Base-by-base conservation (phyloP, 768 basidiomycete genomes). In the Neoboletus brunneissimus region DNA sequence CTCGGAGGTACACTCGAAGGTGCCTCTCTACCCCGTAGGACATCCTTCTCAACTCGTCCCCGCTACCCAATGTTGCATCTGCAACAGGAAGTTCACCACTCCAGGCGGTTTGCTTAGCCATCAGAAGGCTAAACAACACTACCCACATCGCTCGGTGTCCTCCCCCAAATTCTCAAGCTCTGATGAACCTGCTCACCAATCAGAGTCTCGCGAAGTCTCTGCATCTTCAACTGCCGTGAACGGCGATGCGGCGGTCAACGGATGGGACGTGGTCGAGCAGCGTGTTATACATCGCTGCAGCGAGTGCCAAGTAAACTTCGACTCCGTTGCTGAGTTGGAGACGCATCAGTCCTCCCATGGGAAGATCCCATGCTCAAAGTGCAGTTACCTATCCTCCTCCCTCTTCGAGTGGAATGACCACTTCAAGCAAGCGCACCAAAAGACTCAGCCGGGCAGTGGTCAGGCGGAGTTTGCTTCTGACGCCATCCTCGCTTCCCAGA, bases 381-480 rank as follows among this genome's bases (percentile, higher is more conserved):
- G 68, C 54, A 45, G 20, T 42, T n/a, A 55, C 46, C 12, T 55
- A 4, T 69, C 40, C 18, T 48, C 62, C 42, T 64, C 68, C 25
- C 64, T 69, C 29, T 0, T 63, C 15, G 68, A 69, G 38, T 70
- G 68, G 68, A 70, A 70, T 32, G 18, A 51, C 29, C 68, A 69
- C 42, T 68, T 68, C 54, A 67, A 64, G 42, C 46, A 46, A 43
- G 57, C 45, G 27, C 69, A 71, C 23, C 54, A 55, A 27, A 55
- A 40, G 8, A 4, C 50, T 47, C 57, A 54, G 25, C 45, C 35
- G 5, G 46, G 41, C 37, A 27, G 10, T 38, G 53, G n/a, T 50
- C 66, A 56, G 23, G 48, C 51, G 27, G 58, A 56, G 31, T 12
- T 25, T n/a, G 23, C 60, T 44, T 50, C 60, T 0, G 59, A 53